Evolutionary conservation across 768 basidiomycete species (phyloP).

Genomic region (Lentinula aciculospora): DNA sequence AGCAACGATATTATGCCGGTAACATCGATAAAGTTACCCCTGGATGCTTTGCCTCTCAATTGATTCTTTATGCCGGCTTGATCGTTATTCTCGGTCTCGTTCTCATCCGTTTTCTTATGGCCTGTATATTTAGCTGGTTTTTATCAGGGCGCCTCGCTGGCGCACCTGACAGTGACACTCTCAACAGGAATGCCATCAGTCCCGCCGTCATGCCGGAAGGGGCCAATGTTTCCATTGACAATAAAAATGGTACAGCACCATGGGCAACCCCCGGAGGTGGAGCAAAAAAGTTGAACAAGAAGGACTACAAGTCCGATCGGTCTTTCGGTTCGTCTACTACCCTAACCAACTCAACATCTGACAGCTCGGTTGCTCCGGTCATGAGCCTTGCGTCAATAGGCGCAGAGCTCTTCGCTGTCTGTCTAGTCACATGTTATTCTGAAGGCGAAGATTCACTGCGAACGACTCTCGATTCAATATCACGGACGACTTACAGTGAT

Average conservation of each 20-base stretch:
- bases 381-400: slow-evolving; percentile 91
- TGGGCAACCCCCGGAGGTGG: slow-evolving; percentile 67
- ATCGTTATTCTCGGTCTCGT: slow-evolving; percentile 90
- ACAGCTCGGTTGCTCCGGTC: slow-evolving; percentile 45
- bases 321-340: slow-evolving; percentile 52
- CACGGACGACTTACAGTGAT: slow-evolving; percentile 87
- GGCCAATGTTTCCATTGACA: slow-evolving; percentile 91
- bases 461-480: slow-evolving; percentile 91
- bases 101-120: slow-evolving; percentile 91
- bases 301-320: slow-evolving; percentile 37
- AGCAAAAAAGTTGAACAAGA: slow-evolving; percentile 47
- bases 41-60: slow-evolving; percentile 86
- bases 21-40: slow-evolving; percentile 96
- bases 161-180: slow-evolving; percentile 63
- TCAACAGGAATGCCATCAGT: slow-evolving; percentile 82
- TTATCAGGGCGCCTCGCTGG: slow-evolving; percentile 77
- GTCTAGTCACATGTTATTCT: slow-evolving; percentile 96
- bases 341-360: slow-evolving; percentile 36
- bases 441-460: slow-evolving; percentile 92
- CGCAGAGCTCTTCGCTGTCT: slow-evolving; percentile 90
- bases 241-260: slow-evolving; percentile 87
- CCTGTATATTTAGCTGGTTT: slow-evolving; percentile 96
- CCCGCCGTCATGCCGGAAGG: slow-evolving; percentile 96
- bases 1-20: slow-evolving; percentile 84
- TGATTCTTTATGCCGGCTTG: slow-evolving; percentile 87